phyloP scores from a whole-genome alignment of 306 rosid genomes.

The Vigna angularis region DNA sequence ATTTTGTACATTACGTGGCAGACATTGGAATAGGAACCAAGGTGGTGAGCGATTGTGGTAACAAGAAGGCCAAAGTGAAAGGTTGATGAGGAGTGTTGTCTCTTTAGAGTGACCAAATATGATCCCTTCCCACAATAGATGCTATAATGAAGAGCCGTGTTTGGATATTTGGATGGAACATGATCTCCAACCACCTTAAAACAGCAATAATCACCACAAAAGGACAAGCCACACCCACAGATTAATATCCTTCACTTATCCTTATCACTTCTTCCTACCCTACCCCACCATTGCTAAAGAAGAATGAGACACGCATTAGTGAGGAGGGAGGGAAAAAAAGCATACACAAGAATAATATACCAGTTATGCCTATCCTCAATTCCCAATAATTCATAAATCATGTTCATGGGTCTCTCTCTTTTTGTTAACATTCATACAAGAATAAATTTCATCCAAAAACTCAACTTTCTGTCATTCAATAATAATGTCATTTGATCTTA shows the following conservation, averaged over 20 bases:
- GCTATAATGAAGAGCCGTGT: conserved; percentile 26
- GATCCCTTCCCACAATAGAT: neutral
- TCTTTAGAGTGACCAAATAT: neutral
- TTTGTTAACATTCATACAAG: neutral
- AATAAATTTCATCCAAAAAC: neutral
- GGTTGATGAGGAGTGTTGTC: neutral
- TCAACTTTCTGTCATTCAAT: too few species aligned
- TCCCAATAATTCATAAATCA: conserved; percentile 40
- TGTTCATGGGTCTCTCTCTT: neutral
- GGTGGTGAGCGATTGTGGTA: neutral
- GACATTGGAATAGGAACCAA: neutral
- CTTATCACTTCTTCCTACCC: conserved; percentile 44
- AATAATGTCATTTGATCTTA: too few species aligned
- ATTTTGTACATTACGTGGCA: neutral
- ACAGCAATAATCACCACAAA: conserved; percentile 14
- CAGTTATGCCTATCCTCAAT: conserved; percentile 28
- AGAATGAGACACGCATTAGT: conserved; percentile 46
- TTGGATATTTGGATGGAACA: neutral
- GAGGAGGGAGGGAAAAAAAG: neutral
- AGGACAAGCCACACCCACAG: conserved; percentile 20
- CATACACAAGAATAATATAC: neutral
- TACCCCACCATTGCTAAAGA: conserved; percentile 46
- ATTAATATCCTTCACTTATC: neutral
- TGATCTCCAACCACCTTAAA: neutral
- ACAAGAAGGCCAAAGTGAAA: neutral